Evolutionary conservation across 148 eudicot genomes (phyloP), one percentile per base, ranked within the genome.

Genomic region (Arbutus unedo): DNA sequence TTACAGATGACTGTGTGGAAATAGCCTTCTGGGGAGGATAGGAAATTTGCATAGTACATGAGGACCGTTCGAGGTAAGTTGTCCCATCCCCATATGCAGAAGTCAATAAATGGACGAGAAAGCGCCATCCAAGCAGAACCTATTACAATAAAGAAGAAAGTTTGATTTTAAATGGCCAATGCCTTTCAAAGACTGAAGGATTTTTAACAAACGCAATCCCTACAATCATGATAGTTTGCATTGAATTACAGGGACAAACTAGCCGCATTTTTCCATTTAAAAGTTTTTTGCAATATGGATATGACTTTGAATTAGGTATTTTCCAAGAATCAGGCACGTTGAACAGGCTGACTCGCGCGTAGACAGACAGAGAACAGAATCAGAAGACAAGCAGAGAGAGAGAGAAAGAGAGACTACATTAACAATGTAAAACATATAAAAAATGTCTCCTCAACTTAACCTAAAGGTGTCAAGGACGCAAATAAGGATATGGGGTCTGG

Each of bases 71-170:
- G 83, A 18, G 91, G 92, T 44, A 90, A 79, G 87, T 90, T 90
- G 86, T 90, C 91, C 90, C 89, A 90, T 44, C 92, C 92, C 92
- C 92, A 87, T 82, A 90, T 81, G 76, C 87, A 87, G 81, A 83
- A 90, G 60, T 90, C 89, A 10, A 90, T 50, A 53, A 90, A 90
- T 21, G 88, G 84, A 0, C 89, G 88, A 59, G 92, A 90, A 18
- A 90, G 90, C n/a, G 59, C 88, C 92, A 88, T 88, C 92, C 92
- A 90, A 48, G 92, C 92, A 82, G 92, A 90, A 51, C 92, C 92
- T 90, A 78, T 18, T 47, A 43, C 38, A 44, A 75, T 57, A 49
- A 81, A 41, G 31, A 43, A 18, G 47, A 50, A 5, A 68, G 53
- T 44, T 14, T 19, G 54, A 11, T 64, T 81, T 68, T 4, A 45